Evolutionary conservation across 352 stramenopile genomes (phyloP).

Genomic region (Pythium pyrilobum): DNA sequence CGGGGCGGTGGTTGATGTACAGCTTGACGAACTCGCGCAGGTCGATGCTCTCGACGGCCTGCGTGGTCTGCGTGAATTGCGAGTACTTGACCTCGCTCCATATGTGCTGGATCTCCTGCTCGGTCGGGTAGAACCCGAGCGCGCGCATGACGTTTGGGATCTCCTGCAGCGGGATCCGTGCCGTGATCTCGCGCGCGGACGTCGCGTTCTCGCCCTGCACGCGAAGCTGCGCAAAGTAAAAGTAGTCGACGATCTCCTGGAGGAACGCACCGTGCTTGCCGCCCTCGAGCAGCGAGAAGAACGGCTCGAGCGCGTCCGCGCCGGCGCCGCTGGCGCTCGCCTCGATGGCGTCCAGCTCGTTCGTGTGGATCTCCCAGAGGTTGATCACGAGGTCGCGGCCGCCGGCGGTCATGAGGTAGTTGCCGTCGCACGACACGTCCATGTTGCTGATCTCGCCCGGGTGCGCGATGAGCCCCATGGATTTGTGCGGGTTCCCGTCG

Average conservation of each 20-base stretch:
- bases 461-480: slow-evolving; percentile 91
- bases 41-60: slow-evolving; percentile 54
- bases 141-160: slow-evolving; percentile 92
- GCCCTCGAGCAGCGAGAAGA: slow-evolving; percentile 83
- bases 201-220: slow-evolving; percentile 88
- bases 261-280: slow-evolving; percentile 77
- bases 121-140: slow-evolving; percentile 90
- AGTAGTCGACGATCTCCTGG: slow-evolving; percentile 93
- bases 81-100: slow-evolving; percentile 83
- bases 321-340: slow-evolving; percentile 18
- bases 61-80: slow-evolving; percentile 70
- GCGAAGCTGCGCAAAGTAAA: slow-evolving; percentile 91
- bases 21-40: slow-evolving; percentile 84
- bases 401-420: slow-evolving; percentile 84
- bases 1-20: slow-evolving; percentile 92
- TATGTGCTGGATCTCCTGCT: slow-evolving; percentile 90
- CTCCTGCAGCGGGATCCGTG: slow-evolving; percentile 77
- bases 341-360: slow-evolving; percentile 67
- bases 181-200: slow-evolving; percentile 52
- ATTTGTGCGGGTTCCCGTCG: slow-evolving; percentile 90
- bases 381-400: slow-evolving; percentile 89
- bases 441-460: slow-evolving; percentile 84
- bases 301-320: slow-evolving; percentile 49
- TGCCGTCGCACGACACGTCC: slow-evolving; percentile 79
- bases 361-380: slow-evolving; percentile 86